Evolutionary conservation across 2,329 filamentous ascomycete species (phyloP), one percentile per base, ranked within the genome.

Genomic region (Pseudogymnoascus sp.): DNA sequence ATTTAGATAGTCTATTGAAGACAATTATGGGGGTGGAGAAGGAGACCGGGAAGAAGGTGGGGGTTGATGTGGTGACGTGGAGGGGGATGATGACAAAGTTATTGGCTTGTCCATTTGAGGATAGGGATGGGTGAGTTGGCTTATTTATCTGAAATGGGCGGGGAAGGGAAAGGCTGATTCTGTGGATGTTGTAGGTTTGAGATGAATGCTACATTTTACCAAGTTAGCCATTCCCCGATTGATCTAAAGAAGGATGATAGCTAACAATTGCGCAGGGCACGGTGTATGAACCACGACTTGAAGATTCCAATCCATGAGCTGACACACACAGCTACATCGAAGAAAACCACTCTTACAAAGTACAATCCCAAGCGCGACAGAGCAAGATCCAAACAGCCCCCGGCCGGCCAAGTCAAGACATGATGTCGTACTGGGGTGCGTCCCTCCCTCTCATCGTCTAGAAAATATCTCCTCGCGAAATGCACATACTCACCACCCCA

Each of bases 41-140:
- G 73, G 80, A 86, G 68, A 84, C 82, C 0, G 83, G 84, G 2
- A 81, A 84, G 70, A 87, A 83, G 71, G 86, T 88, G 33, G 87
- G 92, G 66, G 88, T 89, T 1, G 86, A 96, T 69, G 74, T 97
- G 53, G 82, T 97, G 61, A 97, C 93, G 1, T 99, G 93, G 93
- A 82, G 95, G 71, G 95, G 95, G 38, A 97, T 97, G 91, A 93
- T 99, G 88, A 97, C 95, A 67, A 99, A 97, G 82, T 91, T 93
- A 6, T 57, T 57, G 47, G 73, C 28, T 28, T 42, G 23, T 42
- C 33, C 36, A 15, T 23, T n/a, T 38, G 28, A 38, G 26, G 13
- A 42, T 19, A 9, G 38, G 38, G 38, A 42, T 42, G 38, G 38
- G 26, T 33, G 35, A 38, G 10, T 62, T n/a, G n/a, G n/a, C n/a